Percentiles rank a stretch among this genome's conserved stretches.
These are phyloP conservation scores for Xylogone sp. DNA, from an alignment of 2,329 filamentous ascomycete species.

Conservation along the genomic window DNA sequence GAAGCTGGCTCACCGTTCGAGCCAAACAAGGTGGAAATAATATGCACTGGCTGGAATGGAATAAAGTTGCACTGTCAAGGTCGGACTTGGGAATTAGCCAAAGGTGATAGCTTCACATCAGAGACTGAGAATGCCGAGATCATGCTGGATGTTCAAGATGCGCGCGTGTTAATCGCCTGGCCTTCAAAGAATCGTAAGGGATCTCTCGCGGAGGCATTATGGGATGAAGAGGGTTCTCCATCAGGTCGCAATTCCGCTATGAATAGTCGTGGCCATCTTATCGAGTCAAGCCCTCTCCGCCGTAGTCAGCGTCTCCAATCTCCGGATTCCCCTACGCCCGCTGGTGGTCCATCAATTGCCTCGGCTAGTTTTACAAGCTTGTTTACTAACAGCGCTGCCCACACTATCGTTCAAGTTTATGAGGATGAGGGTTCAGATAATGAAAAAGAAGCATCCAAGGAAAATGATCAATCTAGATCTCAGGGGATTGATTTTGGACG, in stretches of 20 bases:
- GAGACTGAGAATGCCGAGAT: slow-evolving; percentile 86
- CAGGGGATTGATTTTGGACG: slow-evolving; percentile 12
- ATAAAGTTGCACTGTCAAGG: slow-evolving; percentile 89
- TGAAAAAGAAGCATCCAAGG: slow-evolving; percentile 33
- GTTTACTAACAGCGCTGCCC: slow-evolving; percentile 40
- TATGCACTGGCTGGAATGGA: slow-evolving; percentile 95
- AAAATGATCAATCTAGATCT: slow-evolving; percentile 17
- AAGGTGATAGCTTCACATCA: slow-evolving; percentile 86
- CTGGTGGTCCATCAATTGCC: slow-evolving; percentile 12
- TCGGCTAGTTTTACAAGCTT: slow-evolving; percentile 18
- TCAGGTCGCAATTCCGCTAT: slow-evolving; percentile 45
- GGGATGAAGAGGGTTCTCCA: slow-evolving; percentile 53
- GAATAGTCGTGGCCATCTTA: slow-evolving; percentile 29
- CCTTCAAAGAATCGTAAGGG: slow-evolving; percentile 53
- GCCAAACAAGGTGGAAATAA: slow-evolving; percentile 76
- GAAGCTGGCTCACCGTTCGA: slow-evolving; percentile 64
- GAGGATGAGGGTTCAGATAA: slow-evolving; percentile 63
- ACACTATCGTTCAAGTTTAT: slow-evolving; percentile 61
- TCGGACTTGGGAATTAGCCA: slow-evolving; percentile 77
- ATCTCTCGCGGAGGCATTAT: slow-evolving; percentile 61
- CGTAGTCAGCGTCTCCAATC: slow-evolving; percentile 58
- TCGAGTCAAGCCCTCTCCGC: slow-evolving; percentile 61
- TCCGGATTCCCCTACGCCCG: slow-evolving; percentile 69
- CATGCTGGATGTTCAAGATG: slow-evolving; percentile 92
- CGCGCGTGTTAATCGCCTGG: slow-evolving; percentile 86